phyloP scores from a whole-genome alignment of 2,329 filamentous ascomycete genomes.

The Diplocarpon rosae region DNA sequence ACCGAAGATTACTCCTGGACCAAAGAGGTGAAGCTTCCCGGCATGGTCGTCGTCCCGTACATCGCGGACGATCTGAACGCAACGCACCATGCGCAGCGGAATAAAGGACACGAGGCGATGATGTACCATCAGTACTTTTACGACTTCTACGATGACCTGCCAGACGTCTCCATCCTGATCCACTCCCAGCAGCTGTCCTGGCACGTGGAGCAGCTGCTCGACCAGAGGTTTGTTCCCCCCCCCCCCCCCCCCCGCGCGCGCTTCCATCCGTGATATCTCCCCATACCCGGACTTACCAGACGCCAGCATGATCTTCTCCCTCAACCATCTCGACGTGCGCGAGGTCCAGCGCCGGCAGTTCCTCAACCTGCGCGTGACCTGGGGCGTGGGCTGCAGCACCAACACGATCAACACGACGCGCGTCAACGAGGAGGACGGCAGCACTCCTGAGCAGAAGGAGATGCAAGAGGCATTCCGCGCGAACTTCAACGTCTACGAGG shows the following conservation, averaged over 20 bases:
- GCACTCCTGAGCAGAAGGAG: slow-evolving; percentile 11
- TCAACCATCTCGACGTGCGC: slow-evolving; percentile 18
- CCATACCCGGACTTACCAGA: background rate
- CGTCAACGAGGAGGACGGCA: slow-evolving; percentile 11
- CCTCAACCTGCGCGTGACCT: slow-evolving; percentile 48
- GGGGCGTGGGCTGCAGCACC: slow-evolving; percentile 43
- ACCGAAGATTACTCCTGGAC: slow-evolving; percentile 15
- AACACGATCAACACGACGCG: slow-evolving; percentile 26
- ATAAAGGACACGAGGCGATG: slow-evolving; percentile 27
- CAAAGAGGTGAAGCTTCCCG: slow-evolving; percentile 11
- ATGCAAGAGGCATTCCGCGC: slow-evolving; percentile 18
- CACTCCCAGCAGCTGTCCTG: slow-evolving; percentile 36
- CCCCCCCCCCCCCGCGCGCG: no score
- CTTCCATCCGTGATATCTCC: no score
- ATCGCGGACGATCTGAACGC: slow-evolving; percentile 19
- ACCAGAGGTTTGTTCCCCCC: slow-evolving; percentile 8
- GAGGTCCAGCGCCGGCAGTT: slow-evolving; percentile 41
- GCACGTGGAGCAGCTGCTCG: slow-evolving; percentile 18
- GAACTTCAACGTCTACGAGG: slow-evolving; percentile 17
- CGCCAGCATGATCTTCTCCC: slow-evolving; percentile 13
- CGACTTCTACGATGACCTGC: slow-evolving; percentile 45
- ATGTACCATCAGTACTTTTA: slow-evolving; percentile 42
- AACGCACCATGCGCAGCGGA: slow-evolving; percentile 39
- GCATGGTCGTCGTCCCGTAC: slow-evolving; percentile 24
- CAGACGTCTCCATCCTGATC: slow-evolving; percentile 20